A percentile compares a stretch with the other conserved stretches of the same genome.
Evolutionary conservation across 306 rosid genomes (phyloP).

Genomic region (Trichosanthes cucumerina): DNA sequence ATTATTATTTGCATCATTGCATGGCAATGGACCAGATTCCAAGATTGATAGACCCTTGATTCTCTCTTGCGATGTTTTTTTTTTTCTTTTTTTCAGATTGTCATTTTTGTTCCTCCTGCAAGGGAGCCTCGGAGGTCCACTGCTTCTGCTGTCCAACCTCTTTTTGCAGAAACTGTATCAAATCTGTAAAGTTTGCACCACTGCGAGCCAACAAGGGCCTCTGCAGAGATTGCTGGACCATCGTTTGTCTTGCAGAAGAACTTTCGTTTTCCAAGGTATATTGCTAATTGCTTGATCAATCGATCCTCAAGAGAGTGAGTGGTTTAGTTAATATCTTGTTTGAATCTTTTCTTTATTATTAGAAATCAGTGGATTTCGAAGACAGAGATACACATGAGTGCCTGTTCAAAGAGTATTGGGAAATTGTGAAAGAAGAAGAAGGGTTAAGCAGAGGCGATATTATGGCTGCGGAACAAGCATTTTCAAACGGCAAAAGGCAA

Average conservation of each 20-base stretch:
- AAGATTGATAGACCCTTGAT: neutral
- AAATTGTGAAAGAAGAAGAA: constrained; percentile 43
- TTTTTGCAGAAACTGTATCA: constrained; percentile 33
- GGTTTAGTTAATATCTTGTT: neutral
- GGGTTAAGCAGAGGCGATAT: constrained; percentile 7
- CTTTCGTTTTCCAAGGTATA: neutral
- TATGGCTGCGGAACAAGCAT: neutral
- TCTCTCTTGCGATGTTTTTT: neutral
- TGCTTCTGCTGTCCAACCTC: constrained; percentile 59
- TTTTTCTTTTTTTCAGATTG: constrained; percentile 22
- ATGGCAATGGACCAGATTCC: neutral
- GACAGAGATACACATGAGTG: constrained; percentile 53
- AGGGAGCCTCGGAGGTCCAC: constrained; percentile 21
- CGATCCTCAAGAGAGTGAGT: neutral
- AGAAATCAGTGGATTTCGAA: constrained; percentile 38
- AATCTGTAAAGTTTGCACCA: constrained; percentile 19
- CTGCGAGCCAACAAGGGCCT: constrained; percentile 35
- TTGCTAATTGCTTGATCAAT: neutral
- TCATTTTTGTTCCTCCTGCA: constrained; percentile 47
- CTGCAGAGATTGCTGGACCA: constrained; percentile 41
- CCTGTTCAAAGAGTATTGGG: constrained; percentile 79
- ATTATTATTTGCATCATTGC: no score
- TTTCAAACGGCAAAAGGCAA: neutral
- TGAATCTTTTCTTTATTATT: constrained; percentile 13
- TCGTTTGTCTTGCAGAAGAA: constrained; percentile 40